These are phyloP conservation scores for Discostella stelligeroides DNA, from an alignment of 108 stramenopile genomes.

Conservation along the genomic window DNA sequence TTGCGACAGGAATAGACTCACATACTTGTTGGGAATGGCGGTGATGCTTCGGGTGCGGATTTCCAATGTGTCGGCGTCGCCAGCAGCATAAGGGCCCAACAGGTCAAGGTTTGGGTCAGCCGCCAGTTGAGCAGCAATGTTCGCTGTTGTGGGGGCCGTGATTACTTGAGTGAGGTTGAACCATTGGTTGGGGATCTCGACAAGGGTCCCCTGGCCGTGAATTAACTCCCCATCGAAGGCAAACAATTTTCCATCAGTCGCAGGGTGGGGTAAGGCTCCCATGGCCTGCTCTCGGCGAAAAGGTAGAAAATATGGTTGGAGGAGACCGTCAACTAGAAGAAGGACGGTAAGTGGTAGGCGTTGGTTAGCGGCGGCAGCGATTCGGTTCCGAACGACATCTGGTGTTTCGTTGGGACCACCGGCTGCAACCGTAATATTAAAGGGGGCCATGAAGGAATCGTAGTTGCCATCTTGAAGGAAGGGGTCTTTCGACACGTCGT, in stretches of 20 bases:
- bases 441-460: too few species aligned
- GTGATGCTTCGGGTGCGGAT: constrained; percentile 4
- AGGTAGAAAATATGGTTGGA: constrained; percentile 3
- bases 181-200: not conserved
- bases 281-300: constrained; percentile 32
- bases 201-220: not conserved
- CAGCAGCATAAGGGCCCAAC: not conserved
- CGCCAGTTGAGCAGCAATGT: not conserved
- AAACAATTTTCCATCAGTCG: constrained; percentile 7
- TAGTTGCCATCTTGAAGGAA: not conserved
- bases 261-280: not conserved
- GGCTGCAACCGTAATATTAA: too few species aligned
- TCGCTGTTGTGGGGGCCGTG: not conserved
- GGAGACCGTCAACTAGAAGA: not conserved
- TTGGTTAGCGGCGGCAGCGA: not conserved
- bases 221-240: constrained; percentile 1
- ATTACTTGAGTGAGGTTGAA: not conserved
- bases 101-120: not conserved
- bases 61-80: not conserved
- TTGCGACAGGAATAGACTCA: constrained; percentile 10
- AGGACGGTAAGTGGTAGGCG: not conserved
- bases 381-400: not conserved
- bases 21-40: too few species aligned
- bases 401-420: too few species aligned
- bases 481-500: not conserved